A percentile compares a stretch with the other conserved stretches of the same genome.
Conservation (phyloP, 2,329 filamentous ascomycete genomes). For the Arthrobotrys musiformis region DNA sequence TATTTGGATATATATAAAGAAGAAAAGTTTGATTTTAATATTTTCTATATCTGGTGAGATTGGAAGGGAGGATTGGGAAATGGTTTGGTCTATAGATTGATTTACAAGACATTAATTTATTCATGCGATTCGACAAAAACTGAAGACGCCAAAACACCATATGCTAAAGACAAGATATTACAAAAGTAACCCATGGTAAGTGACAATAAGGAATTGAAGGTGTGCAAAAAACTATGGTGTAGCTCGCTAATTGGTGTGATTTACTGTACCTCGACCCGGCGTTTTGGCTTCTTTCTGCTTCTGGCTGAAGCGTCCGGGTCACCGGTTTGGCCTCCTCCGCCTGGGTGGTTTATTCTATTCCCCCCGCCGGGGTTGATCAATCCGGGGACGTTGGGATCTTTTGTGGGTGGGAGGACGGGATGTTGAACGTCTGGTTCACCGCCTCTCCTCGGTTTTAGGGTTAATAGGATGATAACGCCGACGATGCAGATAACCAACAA, state of each 20-base stretch:
- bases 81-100: too few relatives aligned
- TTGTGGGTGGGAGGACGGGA: slow-evolving; percentile 39
- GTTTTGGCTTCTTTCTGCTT: not conserved
- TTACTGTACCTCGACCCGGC: too few relatives aligned
- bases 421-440: slow-evolving; percentile 12
- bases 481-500: slow-evolving; percentile 85
- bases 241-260: too few relatives aligned
- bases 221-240: too few relatives aligned
- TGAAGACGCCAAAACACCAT: too few relatives aligned
- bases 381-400: slow-evolving; percentile 39
- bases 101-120: too few relatives aligned
- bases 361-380: slow-evolving; percentile 51
- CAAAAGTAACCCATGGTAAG: too few relatives aligned
- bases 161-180: too few relatives aligned
- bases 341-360: slow-evolving; percentile 53
- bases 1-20: not conserved
- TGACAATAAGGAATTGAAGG: too few relatives aligned
- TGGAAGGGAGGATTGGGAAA: too few relatives aligned
- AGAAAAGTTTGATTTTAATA: not conserved
- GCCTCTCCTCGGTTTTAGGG: slow-evolving; percentile 77
- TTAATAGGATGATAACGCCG: slow-evolving; percentile 84
- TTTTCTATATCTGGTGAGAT: too few relatives aligned
- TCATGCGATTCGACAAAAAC: too few relatives aligned
- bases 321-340: slow-evolving; percentile 18
- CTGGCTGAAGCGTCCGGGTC: slow-evolving; percentile 38